Evolutionary conservation across 192 early-diverging fungal species (phyloP), one percentile per base, ranked within the genome.

Genomic region (Chytriomyces sp.): DNA sequence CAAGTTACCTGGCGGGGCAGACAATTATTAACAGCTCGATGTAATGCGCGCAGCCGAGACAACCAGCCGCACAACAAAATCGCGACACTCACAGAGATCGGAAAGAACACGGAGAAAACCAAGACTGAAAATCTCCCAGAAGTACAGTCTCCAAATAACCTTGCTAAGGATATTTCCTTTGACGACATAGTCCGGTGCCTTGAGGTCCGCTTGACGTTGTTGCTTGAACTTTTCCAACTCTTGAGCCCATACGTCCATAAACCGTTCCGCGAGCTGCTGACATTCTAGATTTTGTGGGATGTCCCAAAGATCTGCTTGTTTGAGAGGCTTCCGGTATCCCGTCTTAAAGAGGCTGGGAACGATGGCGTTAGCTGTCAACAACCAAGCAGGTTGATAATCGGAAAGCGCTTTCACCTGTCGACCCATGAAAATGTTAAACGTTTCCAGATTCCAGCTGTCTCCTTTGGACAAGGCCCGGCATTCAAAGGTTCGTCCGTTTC

Each of bases 231-330:
- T 49, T 33, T 72, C 25, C 6, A 72, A 17, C 34, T 72, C 38
- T 25, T 25, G 8, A 22, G 77, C 33, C 84, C 84, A 85, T 10
- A 41, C 39, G 8, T 17, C 55, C 22, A 73, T 64, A 26, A 85
- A 73, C 5, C 38, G 22, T 25, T 74, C 59, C 30, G 62, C 63
- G 3, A 85, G 25, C 5, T 41, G 1, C 55, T 72, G 26, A 28
- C 76, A 76, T 19, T 56, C 34, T 67, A 68, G 64, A 22, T 53
- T 22, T 3, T 39, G 41, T 28, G 63, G 59, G 14, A 94, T 72
- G 4, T 74, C 57, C 75, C 85, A 87, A 37, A 94, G 62, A 52
- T 94, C 90, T 39, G 74, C 52, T 12, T 78, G 74, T 8, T 81
- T 80, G 28, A 94, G 80, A 30, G 81, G 83, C 28, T 83, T 74